Percentiles rank a stretch among this genome's conserved stretches.
Conservation (phyloP, 192 early-diverging fungal genomes). For the Coemansia sp. region DNA sequence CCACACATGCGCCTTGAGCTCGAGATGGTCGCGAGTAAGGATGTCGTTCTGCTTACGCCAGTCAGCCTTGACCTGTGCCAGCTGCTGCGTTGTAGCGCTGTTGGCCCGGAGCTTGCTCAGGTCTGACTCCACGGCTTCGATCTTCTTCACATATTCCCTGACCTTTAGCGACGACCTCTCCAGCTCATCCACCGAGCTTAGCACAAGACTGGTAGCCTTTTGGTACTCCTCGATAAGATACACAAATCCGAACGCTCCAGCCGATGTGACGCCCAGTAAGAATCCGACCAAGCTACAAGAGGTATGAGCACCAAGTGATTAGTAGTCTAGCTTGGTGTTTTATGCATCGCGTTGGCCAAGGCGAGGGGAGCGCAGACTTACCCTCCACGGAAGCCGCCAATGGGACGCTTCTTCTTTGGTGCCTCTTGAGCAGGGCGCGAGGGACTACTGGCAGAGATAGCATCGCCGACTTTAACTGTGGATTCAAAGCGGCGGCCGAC, state of each 20-base stretch:
- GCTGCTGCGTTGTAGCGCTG: constrained; percentile 61
- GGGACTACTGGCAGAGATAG: constrained; percentile 7
- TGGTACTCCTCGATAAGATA: constrained; percentile 88
- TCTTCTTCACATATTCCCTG: constrained; percentile 70
- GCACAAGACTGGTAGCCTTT: constrained; percentile 63
- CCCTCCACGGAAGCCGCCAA: constrained; percentile 66
- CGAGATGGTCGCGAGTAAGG: constrained; percentile 76
- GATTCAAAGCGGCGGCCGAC: constrained; percentile 44
- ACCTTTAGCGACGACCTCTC: constrained; percentile 76
- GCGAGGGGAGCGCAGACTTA: constrained; percentile 14
- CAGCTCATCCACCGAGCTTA: constrained; percentile 77
- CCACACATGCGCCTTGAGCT: constrained; percentile 82
- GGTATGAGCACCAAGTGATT: background rate
- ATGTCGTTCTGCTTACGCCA: constrained; percentile 62
- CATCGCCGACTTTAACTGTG: constrained; percentile 46
- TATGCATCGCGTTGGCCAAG: background rate
- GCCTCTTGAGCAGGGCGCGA: constrained; percentile 31
- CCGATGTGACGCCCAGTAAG: constrained; percentile 68
- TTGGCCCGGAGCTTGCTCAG: constrained; percentile 56
- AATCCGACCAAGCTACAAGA: constrained; percentile 70
- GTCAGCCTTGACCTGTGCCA: constrained; percentile 43
- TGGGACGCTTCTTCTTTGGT: constrained; percentile 57
- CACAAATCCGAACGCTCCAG: constrained; percentile 75
- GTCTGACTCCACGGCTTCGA: constrained; percentile 71
- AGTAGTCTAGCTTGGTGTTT: background rate